Evolutionary conservation across 345 rosid species (phyloP), one percentile per base, ranked within the genome.

Genomic region (Barbarea vulgaris): DNA sequence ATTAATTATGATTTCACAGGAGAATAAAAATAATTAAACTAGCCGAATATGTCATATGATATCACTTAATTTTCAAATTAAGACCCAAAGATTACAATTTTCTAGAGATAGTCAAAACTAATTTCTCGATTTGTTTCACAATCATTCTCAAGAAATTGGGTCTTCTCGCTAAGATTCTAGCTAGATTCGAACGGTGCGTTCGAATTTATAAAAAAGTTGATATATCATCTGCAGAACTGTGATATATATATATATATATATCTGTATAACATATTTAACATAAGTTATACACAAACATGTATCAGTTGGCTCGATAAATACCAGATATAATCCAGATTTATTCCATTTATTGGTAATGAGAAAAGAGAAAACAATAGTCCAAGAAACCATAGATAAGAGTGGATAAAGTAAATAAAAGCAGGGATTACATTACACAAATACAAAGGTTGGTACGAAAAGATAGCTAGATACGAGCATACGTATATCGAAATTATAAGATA

Each of bases 361-460:
- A 63, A 62, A 63, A n/a, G 63, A 63, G 19, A 33, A 54, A 48
- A 72, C 41, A 61, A 41, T 53, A 63, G 46, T 63, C 17, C 18
- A 64, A 53, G 76, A 63, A 64, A 55, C 57, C 44, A 58, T 37
- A 33, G 34, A 53, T 12, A 33, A n/a, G 47, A 2, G 64, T 54
- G 47, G 37, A 44, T 22, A 10, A 25, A 55, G 64, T 6, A 56
- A n/a, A n/a, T n/a, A n/a, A n/a, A 46, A 56, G 6, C 25, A 55
- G 44, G 37, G 41, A 68, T 55, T 56, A 22, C 52, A 55, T 74
- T 48, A 48, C 73, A 50, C 54, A 58, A 48, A 55, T 66, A 57
- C 51, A 66, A 74, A 74, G 58, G 31, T 53, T 61, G 76, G 27
- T 56, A 44, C 17, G 21, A 31, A 17, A 24, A 34, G 37, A 46